Percentiles rank a stretch among this genome's conserved stretches.
phyloP scores from a whole-genome alignment of 192 early-diverging fungal genomes.

The Coemansia interrupta region DNA sequence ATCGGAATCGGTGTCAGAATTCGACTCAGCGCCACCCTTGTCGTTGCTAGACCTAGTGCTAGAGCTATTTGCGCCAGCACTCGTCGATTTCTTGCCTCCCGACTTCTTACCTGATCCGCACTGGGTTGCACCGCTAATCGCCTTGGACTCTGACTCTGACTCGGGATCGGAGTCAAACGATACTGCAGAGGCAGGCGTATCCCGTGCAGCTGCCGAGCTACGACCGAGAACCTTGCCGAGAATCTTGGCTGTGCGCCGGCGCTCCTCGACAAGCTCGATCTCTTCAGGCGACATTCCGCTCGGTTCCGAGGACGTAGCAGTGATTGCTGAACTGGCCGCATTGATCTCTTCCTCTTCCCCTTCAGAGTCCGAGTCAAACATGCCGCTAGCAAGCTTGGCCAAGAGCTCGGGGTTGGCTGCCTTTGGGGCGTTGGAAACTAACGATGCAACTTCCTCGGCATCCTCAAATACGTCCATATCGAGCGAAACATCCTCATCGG shows the following conservation, averaged over 20 bases:
- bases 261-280: conserved; percentile 22
- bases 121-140: background rate
- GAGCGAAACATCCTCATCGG: conserved; percentile 10
- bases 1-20: conserved; percentile 11
- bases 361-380: conserved; percentile 41
- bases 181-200: background rate
- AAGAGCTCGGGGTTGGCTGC: conserved; percentile 20
- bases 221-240: conserved; percentile 15
- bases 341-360: conserved; percentile 3
- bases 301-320: background rate
- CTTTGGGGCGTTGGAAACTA: conserved; percentile 17
- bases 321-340: background rate
- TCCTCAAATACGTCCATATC: conserved; percentile 26
- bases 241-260: conserved; percentile 35
- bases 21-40: conserved; percentile 5
- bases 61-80: background rate
- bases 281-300: conserved; percentile 17
- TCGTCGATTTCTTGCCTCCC: conserved; percentile 1
- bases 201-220: background rate
- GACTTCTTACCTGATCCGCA: conserved; percentile 11
- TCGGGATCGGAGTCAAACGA: conserved; percentile 9
- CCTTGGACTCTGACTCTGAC: background rate
- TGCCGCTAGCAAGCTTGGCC: conserved; percentile 43
- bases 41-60: conserved; percentile 4
- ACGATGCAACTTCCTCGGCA: conserved; percentile 31